These are phyloP conservation scores for Wickerhamomyces sp. DNA, from an alignment of 1,139 yeast genomes.

Conservation along the genomic window DNA sequence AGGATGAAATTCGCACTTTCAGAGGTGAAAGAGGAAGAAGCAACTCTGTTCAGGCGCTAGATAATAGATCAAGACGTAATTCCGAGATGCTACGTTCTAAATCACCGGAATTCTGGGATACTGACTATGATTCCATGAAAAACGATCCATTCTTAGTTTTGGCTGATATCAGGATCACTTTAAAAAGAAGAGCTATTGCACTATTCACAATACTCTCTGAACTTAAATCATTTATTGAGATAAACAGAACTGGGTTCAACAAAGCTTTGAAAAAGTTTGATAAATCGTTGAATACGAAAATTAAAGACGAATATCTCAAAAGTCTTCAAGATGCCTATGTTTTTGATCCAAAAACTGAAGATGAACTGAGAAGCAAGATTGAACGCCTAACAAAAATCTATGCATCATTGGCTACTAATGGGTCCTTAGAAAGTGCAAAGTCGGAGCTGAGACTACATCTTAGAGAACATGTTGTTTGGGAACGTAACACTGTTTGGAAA, in stretches of 20 bases:
- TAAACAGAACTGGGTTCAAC: conserved; percentile 82
- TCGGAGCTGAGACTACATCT: conserved; percentile 69
- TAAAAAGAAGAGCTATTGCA: conserved; percentile 62
- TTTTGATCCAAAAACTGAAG: conserved; percentile 41
- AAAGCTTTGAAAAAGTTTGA: conserved; percentile 90
- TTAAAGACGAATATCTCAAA: conserved; percentile 48
- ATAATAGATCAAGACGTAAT: conserved; percentile 13
- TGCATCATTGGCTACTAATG: conserved; percentile 35
- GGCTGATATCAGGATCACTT: conserved; percentile 55
- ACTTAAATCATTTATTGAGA: conserved; percentile 72
- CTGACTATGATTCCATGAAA: conserved; percentile 16
- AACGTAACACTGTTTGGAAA: conserved; percentile 94
- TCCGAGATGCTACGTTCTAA: conserved; percentile 15
- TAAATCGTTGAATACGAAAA: conserved; percentile 62
- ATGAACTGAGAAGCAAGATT: conserved; percentile 37
- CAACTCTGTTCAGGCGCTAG: conserved; percentile 14
- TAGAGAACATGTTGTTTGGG: conserved; percentile 94
- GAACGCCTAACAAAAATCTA: conserved; percentile 44
- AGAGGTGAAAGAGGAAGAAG: conserved; percentile 16
- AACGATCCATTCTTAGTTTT: conserved; percentile 29
- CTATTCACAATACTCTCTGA: conserved; percentile 77
- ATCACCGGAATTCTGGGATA: conserved; percentile 27
- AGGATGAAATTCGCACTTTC: not conserved
- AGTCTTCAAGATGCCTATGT: conserved; percentile 36
- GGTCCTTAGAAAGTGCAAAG: conserved; percentile 46